Evolutionary conservation across 2,329 filamentous ascomycete species (phyloP).

Genomic region (Fusarium clavum): DNA sequence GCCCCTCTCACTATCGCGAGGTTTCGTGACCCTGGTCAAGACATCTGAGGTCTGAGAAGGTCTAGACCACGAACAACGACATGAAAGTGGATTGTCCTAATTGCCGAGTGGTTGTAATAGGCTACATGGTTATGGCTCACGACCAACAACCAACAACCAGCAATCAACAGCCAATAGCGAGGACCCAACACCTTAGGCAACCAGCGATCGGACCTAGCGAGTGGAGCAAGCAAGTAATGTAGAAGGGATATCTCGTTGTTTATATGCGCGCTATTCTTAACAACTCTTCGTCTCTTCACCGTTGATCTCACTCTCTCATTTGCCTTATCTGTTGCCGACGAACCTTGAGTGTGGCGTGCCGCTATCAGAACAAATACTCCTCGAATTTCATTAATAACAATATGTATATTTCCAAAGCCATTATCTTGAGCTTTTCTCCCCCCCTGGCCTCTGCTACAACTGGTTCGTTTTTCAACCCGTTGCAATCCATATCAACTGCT

Average conservation of each 20-base stretch:
- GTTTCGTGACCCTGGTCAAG: background rate
- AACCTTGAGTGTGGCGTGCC: background rate
- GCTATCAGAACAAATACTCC: background rate
- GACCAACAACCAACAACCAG: background rate
- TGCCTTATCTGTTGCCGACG: background rate
- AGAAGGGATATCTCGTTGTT: background rate
- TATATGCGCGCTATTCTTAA: background rate
- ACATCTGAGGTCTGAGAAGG: background rate
- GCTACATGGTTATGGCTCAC: background rate
- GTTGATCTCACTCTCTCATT: background rate
- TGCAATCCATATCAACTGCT: rapidly evolving
- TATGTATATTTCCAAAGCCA: background rate
- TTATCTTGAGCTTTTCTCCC: rapidly evolving
- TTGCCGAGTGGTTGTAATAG: background rate
- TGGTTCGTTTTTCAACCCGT: background rate
- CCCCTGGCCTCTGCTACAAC: background rate
- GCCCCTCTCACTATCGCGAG: background rate
- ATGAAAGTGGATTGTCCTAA: background rate
- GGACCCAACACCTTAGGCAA: background rate
- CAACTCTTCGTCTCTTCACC: rapidly evolving
- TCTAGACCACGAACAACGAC: background rate
- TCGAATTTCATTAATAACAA: background rate
- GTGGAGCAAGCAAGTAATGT: background rate
- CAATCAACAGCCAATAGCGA: background rate
- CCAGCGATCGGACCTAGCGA: background rate